Conservation (phyloP, 306 rosid genomes). For the Acacia confusa region DNA sequence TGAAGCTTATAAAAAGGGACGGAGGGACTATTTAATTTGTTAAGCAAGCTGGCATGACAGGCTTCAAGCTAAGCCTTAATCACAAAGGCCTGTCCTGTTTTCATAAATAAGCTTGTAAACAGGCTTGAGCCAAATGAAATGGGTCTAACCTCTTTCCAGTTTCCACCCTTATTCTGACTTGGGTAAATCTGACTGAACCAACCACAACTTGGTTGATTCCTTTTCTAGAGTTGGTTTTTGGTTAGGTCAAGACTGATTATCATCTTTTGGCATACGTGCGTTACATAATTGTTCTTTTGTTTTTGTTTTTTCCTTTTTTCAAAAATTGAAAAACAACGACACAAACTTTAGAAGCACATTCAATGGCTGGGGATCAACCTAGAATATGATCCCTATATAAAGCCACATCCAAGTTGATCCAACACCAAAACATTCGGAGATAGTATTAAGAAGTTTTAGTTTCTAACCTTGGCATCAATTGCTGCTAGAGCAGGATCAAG, state of each 20-base stretch:
- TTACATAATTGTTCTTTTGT: not conserved
- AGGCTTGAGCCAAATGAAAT: not conserved
- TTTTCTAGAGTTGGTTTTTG: too few relatives aligned
- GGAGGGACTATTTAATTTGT: too few relatives aligned
- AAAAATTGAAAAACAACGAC: not conserved
- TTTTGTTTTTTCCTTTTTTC: not conserved
- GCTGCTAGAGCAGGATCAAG: conserved; percentile 61
- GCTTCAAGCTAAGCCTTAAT: not conserved
- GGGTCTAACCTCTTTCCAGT: too few relatives aligned
- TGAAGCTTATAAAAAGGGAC: too few relatives aligned
- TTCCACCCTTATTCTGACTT: too few relatives aligned
- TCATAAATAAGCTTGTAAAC: not conserved
- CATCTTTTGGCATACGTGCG: not conserved
- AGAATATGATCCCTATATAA: not conserved
- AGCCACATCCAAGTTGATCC: not conserved
- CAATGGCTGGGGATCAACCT: not conserved
- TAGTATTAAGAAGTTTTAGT: conserved; percentile 2
- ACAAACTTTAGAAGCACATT: not conserved
- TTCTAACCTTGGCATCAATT: conserved; percentile 64
- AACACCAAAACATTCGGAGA: not conserved
- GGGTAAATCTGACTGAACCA: too few relatives aligned
- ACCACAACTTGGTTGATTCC: too few relatives aligned
- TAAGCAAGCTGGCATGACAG: too few relatives aligned
- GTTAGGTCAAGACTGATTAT: not conserved
- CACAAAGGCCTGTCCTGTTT: not conserved